These are phyloP conservation scores for Strobilomyces dryophilus DNA, from an alignment of 768 basidiomycete genomes.

Conservation along the genomic window DNA sequence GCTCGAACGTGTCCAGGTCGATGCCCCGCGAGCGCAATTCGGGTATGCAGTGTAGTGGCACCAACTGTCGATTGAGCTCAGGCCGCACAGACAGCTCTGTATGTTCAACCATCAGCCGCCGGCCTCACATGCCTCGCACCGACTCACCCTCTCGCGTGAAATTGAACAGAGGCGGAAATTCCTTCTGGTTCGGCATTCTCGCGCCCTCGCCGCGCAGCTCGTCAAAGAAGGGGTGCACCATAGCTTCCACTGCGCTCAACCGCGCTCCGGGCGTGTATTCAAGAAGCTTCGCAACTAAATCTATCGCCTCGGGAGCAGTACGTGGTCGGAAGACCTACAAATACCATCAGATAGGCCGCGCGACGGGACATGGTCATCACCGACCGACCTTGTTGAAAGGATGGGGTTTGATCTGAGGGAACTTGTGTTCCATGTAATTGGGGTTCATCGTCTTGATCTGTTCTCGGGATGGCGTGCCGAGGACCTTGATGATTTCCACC, in stretches of 20 bases:
- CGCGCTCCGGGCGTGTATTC: slow-evolving; percentile 98
- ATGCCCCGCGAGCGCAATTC: slow-evolving; percentile 86
- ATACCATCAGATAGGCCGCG: slow-evolving; percentile 12
- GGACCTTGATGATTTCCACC: slow-evolving; percentile 99
- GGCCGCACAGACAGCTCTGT: slow-evolving; percentile 95
- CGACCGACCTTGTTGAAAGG: slow-evolving; percentile 86
- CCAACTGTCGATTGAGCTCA: slow-evolving; percentile 87
- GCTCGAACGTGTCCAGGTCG: slow-evolving; percentile 86
- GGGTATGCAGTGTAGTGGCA: slow-evolving; percentile 85
- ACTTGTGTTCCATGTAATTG: slow-evolving; percentile 99
- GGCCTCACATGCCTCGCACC: background rate
- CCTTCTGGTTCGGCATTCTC: slow-evolving; percentile 95
- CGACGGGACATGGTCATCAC: background rate
- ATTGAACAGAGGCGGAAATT: slow-evolving; percentile 91
- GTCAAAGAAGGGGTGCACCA: slow-evolving; percentile 97
- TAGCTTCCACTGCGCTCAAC: slow-evolving; percentile 83
- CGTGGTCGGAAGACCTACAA: slow-evolving; percentile 93
- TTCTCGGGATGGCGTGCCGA: slow-evolving; percentile 96
- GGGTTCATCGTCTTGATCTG: slow-evolving; percentile 99
- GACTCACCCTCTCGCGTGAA: slow-evolving; percentile 91
- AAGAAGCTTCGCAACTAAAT: slow-evolving; percentile 88
- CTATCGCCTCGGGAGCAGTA: slow-evolving; percentile 93
- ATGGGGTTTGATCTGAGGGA: slow-evolving; percentile 99
- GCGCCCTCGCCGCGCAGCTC: slow-evolving; percentile 88
- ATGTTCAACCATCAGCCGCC: slow-evolving; percentile 6